phyloP scores from a whole-genome alignment of 2,329 filamentous ascomycete species.

The Aureobasidium subglaciale region DNA sequence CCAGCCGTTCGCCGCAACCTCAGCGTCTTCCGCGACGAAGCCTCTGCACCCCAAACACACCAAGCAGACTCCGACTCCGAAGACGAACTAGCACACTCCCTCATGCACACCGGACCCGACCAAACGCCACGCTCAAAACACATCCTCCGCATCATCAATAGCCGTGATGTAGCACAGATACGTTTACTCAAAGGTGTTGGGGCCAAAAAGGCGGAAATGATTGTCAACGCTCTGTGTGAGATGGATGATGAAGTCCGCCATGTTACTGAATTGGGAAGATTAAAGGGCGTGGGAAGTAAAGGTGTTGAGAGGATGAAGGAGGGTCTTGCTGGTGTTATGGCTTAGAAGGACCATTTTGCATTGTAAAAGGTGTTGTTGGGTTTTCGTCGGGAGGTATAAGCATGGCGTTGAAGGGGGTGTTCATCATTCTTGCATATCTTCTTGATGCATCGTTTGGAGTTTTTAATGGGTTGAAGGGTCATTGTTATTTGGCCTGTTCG shows the following conservation, averaged over 20 bases:
- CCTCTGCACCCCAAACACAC: background rate
- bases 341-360: too few relatives aligned
- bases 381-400: background rate
- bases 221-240: conserved; percentile 42
- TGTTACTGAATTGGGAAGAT: conserved; percentile 20
- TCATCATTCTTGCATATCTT: background rate
- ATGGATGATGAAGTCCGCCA: conserved; percentile 32
- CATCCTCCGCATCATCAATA: conserved; percentile 66
- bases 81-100: conserved; percentile 24
- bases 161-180: conserved; percentile 59
- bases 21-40: conserved; percentile 11
- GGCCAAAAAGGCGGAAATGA: conserved; percentile 58
- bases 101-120: conserved; percentile 14
- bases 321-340: conserved; percentile 26
- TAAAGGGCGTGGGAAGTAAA: conserved; percentile 44
- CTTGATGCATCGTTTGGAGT: background rate
- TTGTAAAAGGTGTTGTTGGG: too few relatives aligned
- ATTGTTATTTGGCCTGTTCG: too few relatives aligned
- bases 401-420: background rate
- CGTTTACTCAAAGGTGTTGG: conserved; percentile 63
- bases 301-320: conserved; percentile 46
- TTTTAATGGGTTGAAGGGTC: too few relatives aligned
- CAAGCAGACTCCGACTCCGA: conserved; percentile 21
- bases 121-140: conserved; percentile 54
- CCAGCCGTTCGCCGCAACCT: conserved; percentile 10